phyloP scores from a whole-genome alignment of 768 basidiomycete species.

The Tricholoma sp. region DNA sequence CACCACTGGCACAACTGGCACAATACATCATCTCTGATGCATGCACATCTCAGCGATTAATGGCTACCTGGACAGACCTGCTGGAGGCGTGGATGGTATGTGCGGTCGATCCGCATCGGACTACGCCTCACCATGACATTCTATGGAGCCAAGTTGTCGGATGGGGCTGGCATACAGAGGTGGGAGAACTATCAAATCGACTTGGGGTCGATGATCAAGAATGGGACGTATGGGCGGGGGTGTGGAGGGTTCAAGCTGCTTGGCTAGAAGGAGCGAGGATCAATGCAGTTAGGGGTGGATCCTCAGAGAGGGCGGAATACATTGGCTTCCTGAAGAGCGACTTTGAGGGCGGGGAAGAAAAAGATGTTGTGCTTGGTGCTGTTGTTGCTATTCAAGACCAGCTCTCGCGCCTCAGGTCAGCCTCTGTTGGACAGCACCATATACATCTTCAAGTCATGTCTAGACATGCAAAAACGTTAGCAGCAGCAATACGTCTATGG shows the following conservation, averaged over 20 bases:
- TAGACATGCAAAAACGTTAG: slow-evolving; percentile 31
- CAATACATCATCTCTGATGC: slow-evolving; percentile 37
- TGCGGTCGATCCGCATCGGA: slow-evolving; percentile 87
- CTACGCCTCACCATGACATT: slow-evolving; percentile 81
- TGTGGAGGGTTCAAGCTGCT: slow-evolving; percentile 52
- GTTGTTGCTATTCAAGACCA: slow-evolving; percentile 28
- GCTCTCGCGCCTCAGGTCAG: slow-evolving; percentile 18
- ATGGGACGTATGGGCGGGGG: slow-evolving; percentile 40
- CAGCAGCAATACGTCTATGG: slow-evolving; percentile 57
- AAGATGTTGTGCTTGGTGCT: slow-evolving; percentile 29
- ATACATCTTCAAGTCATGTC: slow-evolving; percentile 28
- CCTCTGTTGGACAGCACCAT: slow-evolving; percentile 10
- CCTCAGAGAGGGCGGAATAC: slow-evolving; percentile 47
- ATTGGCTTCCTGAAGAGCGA: slow-evolving; percentile 30
- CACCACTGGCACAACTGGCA: slow-evolving; percentile 49
- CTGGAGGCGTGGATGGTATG: slow-evolving; percentile 74
- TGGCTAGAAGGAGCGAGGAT: slow-evolving; percentile 77
- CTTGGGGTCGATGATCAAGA: slow-evolving; percentile 28
- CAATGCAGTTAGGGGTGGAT: slow-evolving; percentile 65
- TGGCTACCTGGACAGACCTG: slow-evolving; percentile 51
- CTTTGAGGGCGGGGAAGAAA: slow-evolving; percentile 38
- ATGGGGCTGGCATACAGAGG: slow-evolving; percentile 68
- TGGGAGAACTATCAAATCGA: slow-evolving; percentile 34
- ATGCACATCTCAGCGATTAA: slow-evolving; percentile 32
- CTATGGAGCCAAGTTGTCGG: slow-evolving; percentile 84